These are phyloP conservation scores for Podosphaera leucotricha DNA, from an alignment of 2,329 filamentous ascomycete genomes.

Conservation along the genomic window DNA sequence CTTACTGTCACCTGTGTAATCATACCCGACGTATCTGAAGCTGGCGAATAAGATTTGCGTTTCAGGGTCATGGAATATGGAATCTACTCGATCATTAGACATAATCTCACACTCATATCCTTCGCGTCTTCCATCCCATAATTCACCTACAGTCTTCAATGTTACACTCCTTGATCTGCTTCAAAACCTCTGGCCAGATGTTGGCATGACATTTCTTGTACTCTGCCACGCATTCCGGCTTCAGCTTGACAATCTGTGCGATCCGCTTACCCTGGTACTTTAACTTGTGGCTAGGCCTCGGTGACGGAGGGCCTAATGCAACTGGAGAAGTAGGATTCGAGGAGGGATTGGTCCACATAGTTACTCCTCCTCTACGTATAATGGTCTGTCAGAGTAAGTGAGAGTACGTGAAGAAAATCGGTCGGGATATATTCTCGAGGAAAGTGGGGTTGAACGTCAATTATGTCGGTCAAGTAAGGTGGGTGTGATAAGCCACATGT, in stretches of 20 bases:
- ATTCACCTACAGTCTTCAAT: constrained; percentile 40
- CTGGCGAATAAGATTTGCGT: constrained; percentile 44
- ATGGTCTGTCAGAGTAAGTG: too few species aligned
- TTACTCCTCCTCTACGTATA: background rate
- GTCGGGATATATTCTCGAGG: too few species aligned
- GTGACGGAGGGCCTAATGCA: constrained; percentile 20
- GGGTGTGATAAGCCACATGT: too few species aligned
- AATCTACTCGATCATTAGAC: constrained; percentile 22
- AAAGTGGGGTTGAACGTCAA: too few species aligned
- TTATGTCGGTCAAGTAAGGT: too few species aligned
- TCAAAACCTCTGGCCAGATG: constrained; percentile 56
- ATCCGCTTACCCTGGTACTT: too few species aligned
- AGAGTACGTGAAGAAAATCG: too few species aligned
- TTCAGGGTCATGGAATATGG: constrained; percentile 43
- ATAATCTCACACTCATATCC: background rate
- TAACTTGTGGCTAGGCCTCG: background rate
- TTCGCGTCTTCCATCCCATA: background rate
- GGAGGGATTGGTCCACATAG: constrained; percentile 8
- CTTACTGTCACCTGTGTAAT: constrained; percentile 41
- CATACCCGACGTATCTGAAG: constrained; percentile 57
- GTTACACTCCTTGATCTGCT: constrained; percentile 52
- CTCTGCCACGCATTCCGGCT: constrained; percentile 36
- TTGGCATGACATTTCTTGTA: constrained; percentile 53
- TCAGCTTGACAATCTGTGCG: too few species aligned
- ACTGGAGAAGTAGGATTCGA: constrained; percentile 5